Base-by-base conservation (phyloP, 176 grass and related monocot genomes). In the Carex myosuroides region DNA sequence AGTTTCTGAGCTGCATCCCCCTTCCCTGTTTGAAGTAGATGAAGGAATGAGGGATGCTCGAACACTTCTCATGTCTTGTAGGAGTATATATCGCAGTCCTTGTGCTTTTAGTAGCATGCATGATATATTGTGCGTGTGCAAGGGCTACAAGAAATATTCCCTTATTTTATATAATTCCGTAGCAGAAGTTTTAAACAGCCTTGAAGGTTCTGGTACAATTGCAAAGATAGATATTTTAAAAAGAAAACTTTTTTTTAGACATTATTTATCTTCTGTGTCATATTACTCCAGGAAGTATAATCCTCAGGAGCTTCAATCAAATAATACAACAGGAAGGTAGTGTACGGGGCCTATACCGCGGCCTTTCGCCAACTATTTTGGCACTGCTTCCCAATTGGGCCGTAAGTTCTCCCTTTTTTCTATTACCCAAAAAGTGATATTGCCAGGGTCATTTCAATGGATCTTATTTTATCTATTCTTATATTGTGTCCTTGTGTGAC, bases 341-440 rank as follows among this genome's bases (percentile, higher is more conserved):
- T 75, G 82, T 90, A 32, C 88, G 93, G 21, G 96, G 96, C 75
- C 80, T 99, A 87, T 99, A 99, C 84, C 91, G 93, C 17, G 96
- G 96, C 59, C 84, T 99, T 56, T 99, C 93, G 64, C 93, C 96
- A 10, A 93, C 96, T 72, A 52, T 95, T 70, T 79, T 99, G 78
- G 96, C 96, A 5, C 87, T 99, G 32, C 88, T 99, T 30, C 96
- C 96, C 42, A 99, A 99, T 71, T 99, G 96, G 96, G 96, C 96
- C 8, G 96, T 99, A 74, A 94, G 96, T 92, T 87, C 65, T 86
- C 83, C 60, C 41, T 62, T 64, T 37, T 20, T 21, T 62, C 8
- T 22, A 52, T 52, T 66, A 69, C 2, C 26, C 4, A 44, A 68
- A 9, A 7, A 69, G 54, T 84, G 13, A 81, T 84, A 69, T 84